These are phyloP conservation scores for Gossypioides kirkii DNA, from an alignment of 345 rosid genomes.

Conservation along the genomic window DNA sequence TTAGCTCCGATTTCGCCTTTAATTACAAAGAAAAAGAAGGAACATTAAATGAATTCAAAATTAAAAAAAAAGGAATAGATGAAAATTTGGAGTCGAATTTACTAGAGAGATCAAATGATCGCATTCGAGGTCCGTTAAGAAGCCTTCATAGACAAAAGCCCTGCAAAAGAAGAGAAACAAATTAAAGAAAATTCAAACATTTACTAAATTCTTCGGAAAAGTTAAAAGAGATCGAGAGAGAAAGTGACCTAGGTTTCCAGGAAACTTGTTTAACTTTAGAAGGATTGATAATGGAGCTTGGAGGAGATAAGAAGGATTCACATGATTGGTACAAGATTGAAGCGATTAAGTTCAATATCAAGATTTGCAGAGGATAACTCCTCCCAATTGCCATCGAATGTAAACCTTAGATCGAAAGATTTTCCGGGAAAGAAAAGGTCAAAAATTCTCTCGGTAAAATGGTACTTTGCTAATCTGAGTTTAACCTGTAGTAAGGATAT, in stretches of 20 bases:
- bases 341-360: constrained; percentile 32
- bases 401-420: constrained; percentile 20
- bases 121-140: constrained; percentile 87
- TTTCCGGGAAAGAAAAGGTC: constrained; percentile 15
- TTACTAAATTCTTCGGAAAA: background rate
- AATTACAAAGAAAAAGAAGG: background rate
- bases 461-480: background rate
- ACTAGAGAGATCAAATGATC: constrained; percentile 92
- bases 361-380: constrained; percentile 19
- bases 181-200: constrained; percentile 4
- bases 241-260: constrained; percentile 66
- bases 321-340: constrained; percentile 31
- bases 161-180: constrained; percentile 26
- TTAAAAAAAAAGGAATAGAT: background rate
- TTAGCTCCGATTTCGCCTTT: constrained; percentile 82
- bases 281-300: constrained; percentile 68
- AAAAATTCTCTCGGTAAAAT: constrained; percentile 6
- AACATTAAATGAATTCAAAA: constrained; percentile 8
- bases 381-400: constrained; percentile 11
- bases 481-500: background rate
- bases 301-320: constrained; percentile 41
- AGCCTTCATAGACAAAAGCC: constrained; percentile 90
- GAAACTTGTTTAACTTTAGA: constrained; percentile 83
- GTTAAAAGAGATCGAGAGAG: background rate
- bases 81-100: constrained; percentile 18